Conservation (phyloP, 2,329 filamentous ascomycete species). For the Hypoxylon sp. region DNA sequence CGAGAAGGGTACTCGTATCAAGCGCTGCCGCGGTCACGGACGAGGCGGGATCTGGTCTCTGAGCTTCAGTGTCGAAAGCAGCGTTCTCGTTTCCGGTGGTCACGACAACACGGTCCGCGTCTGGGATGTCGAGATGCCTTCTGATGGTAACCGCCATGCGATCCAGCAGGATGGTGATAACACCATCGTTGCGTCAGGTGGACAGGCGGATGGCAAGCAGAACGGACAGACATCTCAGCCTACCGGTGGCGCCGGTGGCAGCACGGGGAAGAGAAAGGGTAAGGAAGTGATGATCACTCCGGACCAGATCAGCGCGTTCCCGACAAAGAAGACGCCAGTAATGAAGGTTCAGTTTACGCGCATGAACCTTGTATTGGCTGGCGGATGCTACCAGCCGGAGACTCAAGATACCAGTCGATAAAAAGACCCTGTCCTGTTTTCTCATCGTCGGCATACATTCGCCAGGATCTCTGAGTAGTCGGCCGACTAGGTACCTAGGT, state of each 20-base stretch:
- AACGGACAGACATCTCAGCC: conserved; percentile 42
- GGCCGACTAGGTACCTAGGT: too few relatives aligned
- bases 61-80: conserved; percentile 92
- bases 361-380: conserved; percentile 92
- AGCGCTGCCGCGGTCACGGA: conserved; percentile 91
- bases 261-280: conserved; percentile 72
- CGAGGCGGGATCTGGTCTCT: conserved; percentile 94
- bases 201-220: conserved; percentile 52
- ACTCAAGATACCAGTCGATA: conserved; percentile 41
- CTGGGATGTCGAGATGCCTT: conserved; percentile 85
- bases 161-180: conserved; percentile 50
- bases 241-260: conserved; percentile 44
- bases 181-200: conserved; percentile 53
- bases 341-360: conserved; percentile 92
- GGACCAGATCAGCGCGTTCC: conserved; percentile 93
- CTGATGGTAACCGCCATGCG: conserved; percentile 59
- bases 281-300: conserved; percentile 91
- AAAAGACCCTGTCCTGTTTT: background rate
- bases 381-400: conserved; percentile 72
- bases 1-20: conserved; percentile 82
- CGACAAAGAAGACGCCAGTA: conserved; percentile 95
- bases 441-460: background rate
- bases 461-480: background rate
- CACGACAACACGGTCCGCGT: conserved; percentile 92
- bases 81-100: conserved; percentile 86